These are phyloP conservation scores for Trichoderma oligosporum DNA, from an alignment of 2,329 filamentous ascomycete species.

Conservation along the genomic window DNA sequence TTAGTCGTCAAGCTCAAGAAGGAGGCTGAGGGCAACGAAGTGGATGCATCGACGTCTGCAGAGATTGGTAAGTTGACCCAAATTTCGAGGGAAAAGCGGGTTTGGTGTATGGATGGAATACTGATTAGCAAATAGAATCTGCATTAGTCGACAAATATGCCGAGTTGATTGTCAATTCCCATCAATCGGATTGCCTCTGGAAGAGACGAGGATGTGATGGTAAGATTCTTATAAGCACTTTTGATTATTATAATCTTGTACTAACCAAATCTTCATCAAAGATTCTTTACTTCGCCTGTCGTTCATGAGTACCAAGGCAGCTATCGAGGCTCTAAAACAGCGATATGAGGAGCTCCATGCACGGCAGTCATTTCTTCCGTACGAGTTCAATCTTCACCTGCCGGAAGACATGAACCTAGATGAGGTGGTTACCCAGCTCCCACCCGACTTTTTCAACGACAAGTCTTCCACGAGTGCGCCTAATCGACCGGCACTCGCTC, in stretches of 20 bases:
- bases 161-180: conserved; percentile 67
- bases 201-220: conserved; percentile 81
- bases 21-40: conserved; percentile 53
- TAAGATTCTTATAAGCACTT: conserved; percentile 38
- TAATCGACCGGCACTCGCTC: conserved; percentile 60
- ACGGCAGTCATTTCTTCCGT: conserved; percentile 55
- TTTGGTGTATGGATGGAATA: too few relatives aligned
- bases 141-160: conserved; percentile 73
- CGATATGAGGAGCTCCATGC: conserved; percentile 62
- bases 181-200: conserved; percentile 83
- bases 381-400: conserved; percentile 58
- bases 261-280: conserved; percentile 29
- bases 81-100: conserved; percentile 22
- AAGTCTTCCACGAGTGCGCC: conserved; percentile 34
- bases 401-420: conserved; percentile 52
- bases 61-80: conserved; percentile 48
- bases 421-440: conserved; percentile 47
- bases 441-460: conserved; percentile 50
- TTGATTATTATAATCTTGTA: not conserved
- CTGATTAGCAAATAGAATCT: conserved; percentile 40
- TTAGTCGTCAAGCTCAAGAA: conserved; percentile 75
- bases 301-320: conserved; percentile 57
- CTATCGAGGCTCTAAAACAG: conserved; percentile 54
- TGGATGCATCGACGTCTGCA: conserved; percentile 51
- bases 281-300: conserved; percentile 59